A percentile compares a stretch with the other conserved stretches of the same genome.
Evolutionary conservation across 208 protist genomes (phyloP).

Genomic region (Naegleria lovaniensis): DNA sequence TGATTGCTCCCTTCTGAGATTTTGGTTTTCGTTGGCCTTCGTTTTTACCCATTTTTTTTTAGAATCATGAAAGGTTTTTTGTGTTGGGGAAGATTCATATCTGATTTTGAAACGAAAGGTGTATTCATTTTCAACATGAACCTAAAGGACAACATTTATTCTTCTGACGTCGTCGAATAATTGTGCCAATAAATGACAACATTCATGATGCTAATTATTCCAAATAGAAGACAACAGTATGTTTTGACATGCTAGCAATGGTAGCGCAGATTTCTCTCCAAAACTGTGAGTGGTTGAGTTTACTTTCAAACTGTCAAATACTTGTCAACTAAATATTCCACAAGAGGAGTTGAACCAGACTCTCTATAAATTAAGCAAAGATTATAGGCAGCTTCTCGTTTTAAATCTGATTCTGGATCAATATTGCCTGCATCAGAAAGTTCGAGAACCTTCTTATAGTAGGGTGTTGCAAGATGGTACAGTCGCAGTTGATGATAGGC

Average conservation of each 20-base stretch:
- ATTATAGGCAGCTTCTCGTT: conserved; percentile 26
- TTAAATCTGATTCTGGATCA: background rate
- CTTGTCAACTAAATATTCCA: background rate
- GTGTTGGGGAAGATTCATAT: too few relatives aligned
- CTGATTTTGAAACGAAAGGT: too few relatives aligned
- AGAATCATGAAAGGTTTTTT: background rate
- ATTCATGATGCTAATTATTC: too few relatives aligned
- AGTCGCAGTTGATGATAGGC: conserved; percentile 12
- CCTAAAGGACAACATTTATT: too few relatives aligned
- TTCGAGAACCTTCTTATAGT: conserved; percentile 17
- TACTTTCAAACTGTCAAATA: conserved; percentile 26
- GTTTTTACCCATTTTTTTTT: background rate
- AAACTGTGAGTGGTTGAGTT: too few relatives aligned
- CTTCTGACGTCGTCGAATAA: too few relatives aligned
- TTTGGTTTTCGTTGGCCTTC: background rate
- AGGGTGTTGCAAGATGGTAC: background rate
- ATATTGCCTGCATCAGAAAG: background rate
- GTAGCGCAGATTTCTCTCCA: too few relatives aligned
- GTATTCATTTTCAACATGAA: too few relatives aligned
- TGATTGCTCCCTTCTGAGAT: background rate
- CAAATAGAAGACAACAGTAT: too few relatives aligned
- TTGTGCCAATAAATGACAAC: too few relatives aligned
- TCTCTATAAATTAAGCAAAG: conserved; percentile 17
- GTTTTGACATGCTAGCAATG: too few relatives aligned
- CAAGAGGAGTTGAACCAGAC: background rate